Percentiles rank a stretch among this genome's conserved stretches.
Conservation (phyloP, 768 basidiomycete genomes). For the Lentinula edodes region DNA sequence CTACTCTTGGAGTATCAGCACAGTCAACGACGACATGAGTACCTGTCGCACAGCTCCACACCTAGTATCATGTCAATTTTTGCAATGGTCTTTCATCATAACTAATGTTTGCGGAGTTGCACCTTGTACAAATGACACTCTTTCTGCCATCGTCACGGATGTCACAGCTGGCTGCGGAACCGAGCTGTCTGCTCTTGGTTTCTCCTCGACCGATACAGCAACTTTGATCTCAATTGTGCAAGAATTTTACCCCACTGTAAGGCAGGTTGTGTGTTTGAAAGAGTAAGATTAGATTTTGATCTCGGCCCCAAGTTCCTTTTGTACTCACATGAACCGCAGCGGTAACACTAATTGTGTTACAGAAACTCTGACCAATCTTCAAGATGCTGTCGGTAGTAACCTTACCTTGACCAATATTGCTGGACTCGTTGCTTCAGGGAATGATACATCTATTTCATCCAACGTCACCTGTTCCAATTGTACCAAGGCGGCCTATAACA, state of each 20-base stretch:
- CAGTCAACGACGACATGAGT: slow-evolving; percentile 34
- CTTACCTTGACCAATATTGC: slow-evolving; percentile 29
- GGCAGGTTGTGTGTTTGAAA: slow-evolving; percentile 55
- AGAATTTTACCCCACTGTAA: slow-evolving; percentile 47
- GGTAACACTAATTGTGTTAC: slow-evolving; percentile 46
- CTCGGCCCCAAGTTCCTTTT: neutral
- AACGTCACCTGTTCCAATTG: slow-evolving; percentile 52
- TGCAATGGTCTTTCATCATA: slow-evolving; percentile 28
- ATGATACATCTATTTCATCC: slow-evolving; percentile 15
- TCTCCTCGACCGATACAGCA: slow-evolving; percentile 15
- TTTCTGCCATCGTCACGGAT: slow-evolving; percentile 49
- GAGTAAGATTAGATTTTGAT: slow-evolving; percentile 46
- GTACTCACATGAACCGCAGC: slow-evolving; percentile 13
- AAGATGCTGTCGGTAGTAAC: slow-evolving; percentile 29
- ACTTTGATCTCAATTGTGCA: slow-evolving; percentile 37
- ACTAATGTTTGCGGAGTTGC: slow-evolving; percentile 43
- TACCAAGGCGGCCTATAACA: slow-evolving; percentile 44
- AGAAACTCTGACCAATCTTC: slow-evolving; percentile 47
- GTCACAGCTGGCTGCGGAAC: slow-evolving; percentile 41
- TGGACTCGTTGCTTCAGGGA: slow-evolving; percentile 3
- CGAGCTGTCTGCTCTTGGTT: slow-evolving; percentile 28
- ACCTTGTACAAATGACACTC: slow-evolving; percentile 55
- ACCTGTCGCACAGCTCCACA: neutral
- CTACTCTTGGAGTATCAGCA: slow-evolving; percentile 21
- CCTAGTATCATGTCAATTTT: no score